Percentiles rank a stretch among this genome's conserved stretches.
These are phyloP conservation scores for Ogataea pilisensis DNA, from an alignment of 805 yeast species.

Conservation along the genomic window DNA sequence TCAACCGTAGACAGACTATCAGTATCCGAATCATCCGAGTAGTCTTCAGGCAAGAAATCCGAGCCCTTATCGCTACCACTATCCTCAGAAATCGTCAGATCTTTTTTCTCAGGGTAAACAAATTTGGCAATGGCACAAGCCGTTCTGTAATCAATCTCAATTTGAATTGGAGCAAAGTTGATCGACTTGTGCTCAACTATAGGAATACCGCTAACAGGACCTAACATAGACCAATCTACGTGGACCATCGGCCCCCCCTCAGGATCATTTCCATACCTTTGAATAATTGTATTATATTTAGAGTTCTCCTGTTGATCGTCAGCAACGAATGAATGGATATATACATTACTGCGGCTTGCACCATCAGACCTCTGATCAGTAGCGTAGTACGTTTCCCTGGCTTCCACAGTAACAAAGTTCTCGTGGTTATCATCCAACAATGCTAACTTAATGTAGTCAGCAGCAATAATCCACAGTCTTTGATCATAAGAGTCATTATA, in stretches of 20 bases:
- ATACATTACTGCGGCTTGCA: conserved; percentile 59
- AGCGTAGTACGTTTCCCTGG: conserved; percentile 57
- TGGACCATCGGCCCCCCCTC: conserved; percentile 32
- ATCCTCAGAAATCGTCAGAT: conserved; percentile 1
- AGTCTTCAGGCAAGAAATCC: background rate
- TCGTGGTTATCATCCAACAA: conserved; percentile 54
- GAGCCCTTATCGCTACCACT: background rate
- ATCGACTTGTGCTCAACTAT: conserved; percentile 49
- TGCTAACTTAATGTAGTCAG: conserved; percentile 71
- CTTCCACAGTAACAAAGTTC: conserved; percentile 71
- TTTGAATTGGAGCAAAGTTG: conserved; percentile 47
- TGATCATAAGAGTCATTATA: conserved; percentile 34
- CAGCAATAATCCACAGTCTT: conserved; percentile 53
- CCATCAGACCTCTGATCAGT: conserved; percentile 65
- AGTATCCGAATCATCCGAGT: conserved; percentile 5
- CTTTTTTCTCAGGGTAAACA: conserved; percentile 23
- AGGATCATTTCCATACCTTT: conserved; percentile 25
- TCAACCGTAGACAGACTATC: background rate
- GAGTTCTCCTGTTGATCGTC: conserved; percentile 59
- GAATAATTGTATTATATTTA: conserved; percentile 64
- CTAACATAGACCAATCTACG: conserved; percentile 50
- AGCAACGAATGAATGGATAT: conserved; percentile 65
- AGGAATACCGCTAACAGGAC: conserved; percentile 63
- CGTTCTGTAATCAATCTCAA: conserved; percentile 54
- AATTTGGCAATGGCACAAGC: conserved; percentile 43